A percentile compares a stretch with the other conserved stretches of the same genome.
Conservation (phyloP, 306 rosid species). For the Clitoria ternatea region DNA sequence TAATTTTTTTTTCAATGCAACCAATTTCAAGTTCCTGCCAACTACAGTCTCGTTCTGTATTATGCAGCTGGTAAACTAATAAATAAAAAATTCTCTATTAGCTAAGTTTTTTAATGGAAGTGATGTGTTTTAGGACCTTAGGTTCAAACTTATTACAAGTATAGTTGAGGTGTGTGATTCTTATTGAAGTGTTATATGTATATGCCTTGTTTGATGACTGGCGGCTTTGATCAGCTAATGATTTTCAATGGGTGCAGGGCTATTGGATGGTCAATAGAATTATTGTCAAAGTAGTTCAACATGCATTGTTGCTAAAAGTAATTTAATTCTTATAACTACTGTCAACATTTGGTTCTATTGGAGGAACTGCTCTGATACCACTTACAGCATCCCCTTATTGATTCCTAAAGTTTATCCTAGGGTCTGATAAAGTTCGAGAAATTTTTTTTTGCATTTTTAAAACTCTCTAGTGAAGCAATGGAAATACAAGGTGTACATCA, state of each 20-base stretch:
- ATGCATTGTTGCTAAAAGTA: too few relatives aligned
- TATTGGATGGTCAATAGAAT: slow-evolving; percentile 99
- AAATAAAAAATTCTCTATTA: slow-evolving; percentile 62
- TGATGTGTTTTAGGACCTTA: slow-evolving; percentile 74
- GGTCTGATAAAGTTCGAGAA: too few relatives aligned
- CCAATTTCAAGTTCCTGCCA: slow-evolving; percentile 78
- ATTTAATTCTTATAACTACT: too few relatives aligned
- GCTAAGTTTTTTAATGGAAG: slow-evolving; percentile 76
- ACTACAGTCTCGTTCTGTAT: slow-evolving; percentile 84
- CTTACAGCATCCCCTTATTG: too few relatives aligned
- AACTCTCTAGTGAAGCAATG: too few relatives aligned
- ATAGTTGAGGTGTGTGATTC: slow-evolving; percentile 69
- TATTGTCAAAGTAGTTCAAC: too few relatives aligned
- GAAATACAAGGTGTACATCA: too few relatives aligned
- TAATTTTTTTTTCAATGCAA: slow-evolving; percentile 25
- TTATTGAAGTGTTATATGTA: not conserved
- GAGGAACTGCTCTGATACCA: too few relatives aligned
- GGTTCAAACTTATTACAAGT: slow-evolving; percentile 95
- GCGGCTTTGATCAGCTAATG: slow-evolving; percentile 23
- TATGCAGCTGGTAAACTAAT: slow-evolving; percentile 82
- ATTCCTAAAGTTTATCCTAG: too few relatives aligned
- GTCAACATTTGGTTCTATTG: too few relatives aligned
- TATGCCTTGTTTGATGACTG: slow-evolving; percentile 17
- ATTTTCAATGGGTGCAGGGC: slow-evolving; percentile 57
- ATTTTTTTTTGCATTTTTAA: too few relatives aligned